These are phyloP conservation scores for Aspergillus ochraceus DNA, from an alignment of 2,329 filamentous ascomycete genomes.

Conservation along the genomic window DNA sequence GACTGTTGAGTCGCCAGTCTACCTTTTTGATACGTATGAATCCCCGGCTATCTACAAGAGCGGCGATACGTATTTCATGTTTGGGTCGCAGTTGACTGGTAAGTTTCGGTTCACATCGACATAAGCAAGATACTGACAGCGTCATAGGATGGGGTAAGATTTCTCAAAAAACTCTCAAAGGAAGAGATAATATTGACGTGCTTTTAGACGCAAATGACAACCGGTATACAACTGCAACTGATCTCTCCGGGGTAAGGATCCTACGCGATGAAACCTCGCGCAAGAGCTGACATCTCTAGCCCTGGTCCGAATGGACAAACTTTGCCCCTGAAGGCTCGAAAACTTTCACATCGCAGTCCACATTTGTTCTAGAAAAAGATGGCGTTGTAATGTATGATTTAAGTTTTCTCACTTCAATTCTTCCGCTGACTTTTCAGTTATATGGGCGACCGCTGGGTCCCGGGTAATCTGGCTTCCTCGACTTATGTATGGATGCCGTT, in stretches of 20 bases:
- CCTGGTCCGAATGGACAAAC: slow-evolving; percentile 61
- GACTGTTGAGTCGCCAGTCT: background rate
- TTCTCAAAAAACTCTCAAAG: background rate
- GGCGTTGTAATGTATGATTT: slow-evolving; percentile 28
- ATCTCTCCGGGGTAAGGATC: slow-evolving; percentile 48
- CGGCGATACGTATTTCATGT: background rate
- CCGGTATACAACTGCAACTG: slow-evolving; percentile 60
- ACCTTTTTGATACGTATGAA: background rate
- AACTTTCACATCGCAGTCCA: slow-evolving; percentile 63
- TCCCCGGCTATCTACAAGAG: background rate
- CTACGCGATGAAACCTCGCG: too few relatives aligned
- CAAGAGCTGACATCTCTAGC: background rate
- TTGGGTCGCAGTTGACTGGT: background rate
- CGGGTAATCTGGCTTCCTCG: slow-evolving; percentile 58
- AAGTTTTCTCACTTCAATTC: background rate
- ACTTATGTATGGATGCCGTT: slow-evolving; percentile 68
- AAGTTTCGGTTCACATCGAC: background rate
- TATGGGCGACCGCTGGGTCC: slow-evolving; percentile 67
- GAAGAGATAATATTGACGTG: background rate
- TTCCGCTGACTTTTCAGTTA: slow-evolving; percentile 39
- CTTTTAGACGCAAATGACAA: slow-evolving; percentile 50
- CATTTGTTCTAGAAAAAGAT: slow-evolving; percentile 51
- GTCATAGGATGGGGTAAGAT: background rate
- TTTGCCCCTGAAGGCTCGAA: slow-evolving; percentile 57
- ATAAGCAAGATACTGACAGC: background rate